Evolutionary conservation across 257 asterid genomes (phyloP).

Genomic region (Plectranthus barbatus): DNA sequence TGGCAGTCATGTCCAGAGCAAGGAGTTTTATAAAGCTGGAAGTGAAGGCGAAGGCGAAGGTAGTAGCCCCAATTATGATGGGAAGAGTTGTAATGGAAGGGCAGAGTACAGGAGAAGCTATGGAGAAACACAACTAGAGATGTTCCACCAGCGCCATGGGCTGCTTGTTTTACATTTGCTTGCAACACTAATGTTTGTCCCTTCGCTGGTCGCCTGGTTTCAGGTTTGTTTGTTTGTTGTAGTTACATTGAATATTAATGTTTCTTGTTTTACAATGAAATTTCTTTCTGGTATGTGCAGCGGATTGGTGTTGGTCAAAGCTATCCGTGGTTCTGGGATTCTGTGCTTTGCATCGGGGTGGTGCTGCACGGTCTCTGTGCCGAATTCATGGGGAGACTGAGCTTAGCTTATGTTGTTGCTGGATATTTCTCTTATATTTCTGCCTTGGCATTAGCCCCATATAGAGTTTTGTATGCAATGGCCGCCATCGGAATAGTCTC

Average conservation of each 20-base stretch:
- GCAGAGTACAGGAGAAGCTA: conserved; percentile 65
- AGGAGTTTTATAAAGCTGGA: conserved; percentile 40
- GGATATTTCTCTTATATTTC: conserved; percentile 63
- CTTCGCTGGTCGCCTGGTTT: conserved; percentile 83
- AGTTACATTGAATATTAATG: background rate
- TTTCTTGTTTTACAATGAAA: too few species aligned
- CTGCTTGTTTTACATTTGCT: conserved; percentile 73
- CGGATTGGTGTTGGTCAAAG: conserved; percentile 53
- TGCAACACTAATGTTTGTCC: conserved; percentile 71
- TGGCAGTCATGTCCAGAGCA: conserved; percentile 60
- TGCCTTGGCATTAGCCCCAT: conserved; percentile 74
- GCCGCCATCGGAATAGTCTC: conserved; percentile 65
- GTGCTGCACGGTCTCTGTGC: conserved; percentile 76
- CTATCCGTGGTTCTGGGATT: conserved; percentile 76
- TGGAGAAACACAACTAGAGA: conserved; percentile 69
- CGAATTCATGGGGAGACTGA: conserved; percentile 66
- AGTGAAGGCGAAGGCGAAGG: conserved; percentile 21
- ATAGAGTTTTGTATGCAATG: conserved; percentile 61
- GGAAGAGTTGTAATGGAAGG: conserved; percentile 33
- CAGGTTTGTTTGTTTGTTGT: conserved; percentile 42
- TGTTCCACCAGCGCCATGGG: conserved; percentile 86
- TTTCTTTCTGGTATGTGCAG: conserved; percentile 48
- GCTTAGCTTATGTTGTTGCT: conserved; percentile 68
- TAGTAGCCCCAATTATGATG: conserved; percentile 29
- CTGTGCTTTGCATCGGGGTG: conserved; percentile 62